These are phyloP conservation scores for Candida mesenterica DNA, from an alignment of 1,139 yeast species.

Conservation along the genomic window DNA sequence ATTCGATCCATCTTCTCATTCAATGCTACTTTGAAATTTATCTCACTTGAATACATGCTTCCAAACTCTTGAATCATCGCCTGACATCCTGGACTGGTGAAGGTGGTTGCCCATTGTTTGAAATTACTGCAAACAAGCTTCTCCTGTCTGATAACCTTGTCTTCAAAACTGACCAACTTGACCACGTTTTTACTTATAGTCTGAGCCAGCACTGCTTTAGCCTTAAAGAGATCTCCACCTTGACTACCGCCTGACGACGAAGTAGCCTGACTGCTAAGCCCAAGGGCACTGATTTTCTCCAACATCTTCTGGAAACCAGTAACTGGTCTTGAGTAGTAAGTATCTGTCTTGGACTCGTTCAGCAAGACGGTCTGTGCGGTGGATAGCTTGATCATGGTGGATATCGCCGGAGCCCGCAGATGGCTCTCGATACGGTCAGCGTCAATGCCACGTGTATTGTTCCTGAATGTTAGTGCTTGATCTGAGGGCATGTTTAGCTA, in stretches of 20 bases:
- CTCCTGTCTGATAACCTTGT: conserved; percentile 30
- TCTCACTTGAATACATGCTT: conserved; percentile 35
- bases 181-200: conserved; percentile 19
- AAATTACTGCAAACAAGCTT: conserved; percentile 39
- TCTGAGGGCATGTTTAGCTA: too few species aligned
- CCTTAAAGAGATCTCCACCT: conserved; percentile 2
- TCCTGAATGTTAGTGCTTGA: too few species aligned
- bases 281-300: conserved; percentile 23
- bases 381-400: background rate
- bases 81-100: conserved; percentile 42
- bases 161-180: conserved; percentile 17
- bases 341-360: background rate
- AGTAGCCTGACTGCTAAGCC: conserved; percentile 13
- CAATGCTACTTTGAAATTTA: conserved; percentile 27
- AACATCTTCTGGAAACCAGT: conserved; percentile 31
- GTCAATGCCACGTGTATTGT: too few species aligned
- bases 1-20: conserved; percentile 42
- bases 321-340: conserved; percentile 20
- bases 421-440: too few species aligned
- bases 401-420: too few species aligned
- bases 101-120: conserved; percentile 37
- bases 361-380: background rate
- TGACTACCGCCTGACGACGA: background rate
- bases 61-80: conserved; percentile 40
- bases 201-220: conserved; percentile 16